phyloP scores from a whole-genome alignment of 495 filamentous ascomycete species.

The Annulohypoxylon bovei region DNA sequence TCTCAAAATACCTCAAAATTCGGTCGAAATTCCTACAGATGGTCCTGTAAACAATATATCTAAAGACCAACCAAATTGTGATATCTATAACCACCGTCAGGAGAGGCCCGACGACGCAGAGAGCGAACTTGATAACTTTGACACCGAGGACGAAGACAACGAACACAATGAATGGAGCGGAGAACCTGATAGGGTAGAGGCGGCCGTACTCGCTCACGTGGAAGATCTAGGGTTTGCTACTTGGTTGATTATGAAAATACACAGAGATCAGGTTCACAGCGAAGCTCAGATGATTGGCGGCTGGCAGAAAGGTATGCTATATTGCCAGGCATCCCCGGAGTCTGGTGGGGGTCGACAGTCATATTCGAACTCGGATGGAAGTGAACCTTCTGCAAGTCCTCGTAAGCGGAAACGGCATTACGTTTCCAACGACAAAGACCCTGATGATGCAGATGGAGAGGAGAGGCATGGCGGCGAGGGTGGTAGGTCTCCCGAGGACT shows the following conservation, averaged over 20 bases:
- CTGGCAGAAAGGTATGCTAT: slow-evolving; percentile 21
- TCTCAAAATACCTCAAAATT: no score
- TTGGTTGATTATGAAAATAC: slow-evolving; percentile 24
- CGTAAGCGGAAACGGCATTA: slow-evolving; percentile 7
- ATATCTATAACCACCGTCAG: no score
- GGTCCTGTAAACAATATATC: no score
- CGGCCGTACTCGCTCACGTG: slow-evolving; percentile 3
- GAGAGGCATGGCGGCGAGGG: slow-evolving; percentile 22
- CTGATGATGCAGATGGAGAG: slow-evolving; percentile 23
- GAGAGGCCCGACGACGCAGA: slow-evolving; percentile 6
- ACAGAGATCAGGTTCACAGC: slow-evolving; percentile 15
- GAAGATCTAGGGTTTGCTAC: slow-evolving; percentile 20
- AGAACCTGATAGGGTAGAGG: slow-evolving; percentile 22
- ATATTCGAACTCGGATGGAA: not conserved
- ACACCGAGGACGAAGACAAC: slow-evolving; percentile 12
- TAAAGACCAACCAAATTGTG: no score
- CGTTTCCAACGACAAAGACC: not conserved
- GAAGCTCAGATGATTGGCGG: slow-evolving; percentile 24
- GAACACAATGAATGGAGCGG: slow-evolving; percentile 21
- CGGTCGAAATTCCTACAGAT: no score
- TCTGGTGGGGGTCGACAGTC: not conserved
- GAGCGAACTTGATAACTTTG: slow-evolving; percentile 19
- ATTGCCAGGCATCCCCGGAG: slow-evolving; percentile 9
- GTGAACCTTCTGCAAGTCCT: no score
- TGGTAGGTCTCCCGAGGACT: slow-evolving; percentile 7